phyloP scores from a whole-genome alignment of 2,329 filamentous ascomycete species.

The Cladosporium phlei region DNA sequence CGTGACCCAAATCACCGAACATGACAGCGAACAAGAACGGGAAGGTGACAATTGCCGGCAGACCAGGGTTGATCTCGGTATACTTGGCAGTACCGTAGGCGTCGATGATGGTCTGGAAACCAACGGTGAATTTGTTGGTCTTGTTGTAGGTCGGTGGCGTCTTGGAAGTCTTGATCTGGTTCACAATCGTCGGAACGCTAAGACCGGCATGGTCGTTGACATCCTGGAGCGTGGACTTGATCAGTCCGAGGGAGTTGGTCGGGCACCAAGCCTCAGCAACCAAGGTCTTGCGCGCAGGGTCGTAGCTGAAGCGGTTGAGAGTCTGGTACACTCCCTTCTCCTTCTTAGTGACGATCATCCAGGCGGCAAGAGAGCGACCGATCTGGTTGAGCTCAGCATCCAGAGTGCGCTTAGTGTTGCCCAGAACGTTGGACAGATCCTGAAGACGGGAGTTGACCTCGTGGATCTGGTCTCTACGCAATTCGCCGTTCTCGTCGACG shows the following conservation, averaged over 20 bases:
- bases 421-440: slow-evolving; percentile 86
- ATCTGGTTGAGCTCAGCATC: slow-evolving; percentile 92
- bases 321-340: slow-evolving; percentile 97
- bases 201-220: slow-evolving; percentile 93
- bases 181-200: slow-evolving; percentile 97
- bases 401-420: slow-evolving; percentile 91
- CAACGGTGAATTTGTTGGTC: slow-evolving; percentile 97
- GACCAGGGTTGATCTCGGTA: slow-evolving; percentile 90
- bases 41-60: slow-evolving; percentile 94
- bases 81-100: slow-evolving; percentile 98
- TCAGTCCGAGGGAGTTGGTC: slow-evolving; percentile 79
- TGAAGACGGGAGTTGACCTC: slow-evolving; percentile 92
- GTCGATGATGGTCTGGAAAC: slow-evolving; percentile 98
- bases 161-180: slow-evolving; percentile 95
- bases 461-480: slow-evolving; percentile 91
- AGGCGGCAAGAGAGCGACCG: slow-evolving; percentile 83
- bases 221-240: slow-evolving; percentile 90
- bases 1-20: slow-evolving; percentile 98
- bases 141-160: slow-evolving; percentile 95
- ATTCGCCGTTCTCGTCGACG: slow-evolving; percentile 94
- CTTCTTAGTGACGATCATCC: slow-evolving; percentile 97
- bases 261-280: slow-evolving; percentile 98
- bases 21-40: slow-evolving; percentile 99
- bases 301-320: slow-evolving; percentile 93
- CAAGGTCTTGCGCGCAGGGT: slow-evolving; percentile 88